Evolutionary conservation across 2,329 filamentous ascomycete species (phyloP), one percentile per base, ranked within the genome.

Genomic region (Xylaria sp.): DNA sequence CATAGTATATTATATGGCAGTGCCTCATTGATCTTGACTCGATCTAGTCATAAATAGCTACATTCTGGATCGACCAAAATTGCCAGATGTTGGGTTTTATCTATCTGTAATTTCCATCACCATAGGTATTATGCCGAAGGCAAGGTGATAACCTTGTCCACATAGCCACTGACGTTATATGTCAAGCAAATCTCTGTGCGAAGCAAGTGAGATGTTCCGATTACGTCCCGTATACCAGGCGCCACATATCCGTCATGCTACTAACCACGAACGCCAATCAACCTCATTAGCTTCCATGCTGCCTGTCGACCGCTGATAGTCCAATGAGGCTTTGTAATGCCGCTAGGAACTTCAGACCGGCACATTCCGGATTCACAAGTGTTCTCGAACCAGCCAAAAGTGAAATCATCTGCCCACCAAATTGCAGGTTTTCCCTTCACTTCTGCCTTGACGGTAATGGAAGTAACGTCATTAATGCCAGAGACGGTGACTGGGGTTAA

Each of bases 361-460:
- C 69, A 71, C 9, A 62, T 18, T 5, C 57, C 63, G 20, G 50
- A 58, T 50, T 71, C 69, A 25, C 82, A 84, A 52, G 72, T 76
- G 63, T 81, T 79, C 72, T 84, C 76, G 39, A 75, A 80, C 83
- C 83, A 85, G 7, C 79, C 78, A 66, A 85, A 72, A 5, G 76
- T 67, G 30, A 84, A 63, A 71, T 85, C 80, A 70, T 85, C 83
- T 58, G 80, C 80, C 82, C 82, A 85, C 82, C 83, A 85, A 10
- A 75, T 76, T 65, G 75, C 77, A n/a, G 78, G 73, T 39, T 79
- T 64, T 3, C 73, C 75, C n/a, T 74, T 74, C n/a, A 78, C 78
- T n/a, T 78, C 79, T 13, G 81, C 73, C n/a, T 80, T 78, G 48
- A 85, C 75, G 9, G 78, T 77, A 72, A 86, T 67, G 2, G 79